Conservation (phyloP, 177 flowering plant genomes). For the Tripterygium wilfordii region DNA sequence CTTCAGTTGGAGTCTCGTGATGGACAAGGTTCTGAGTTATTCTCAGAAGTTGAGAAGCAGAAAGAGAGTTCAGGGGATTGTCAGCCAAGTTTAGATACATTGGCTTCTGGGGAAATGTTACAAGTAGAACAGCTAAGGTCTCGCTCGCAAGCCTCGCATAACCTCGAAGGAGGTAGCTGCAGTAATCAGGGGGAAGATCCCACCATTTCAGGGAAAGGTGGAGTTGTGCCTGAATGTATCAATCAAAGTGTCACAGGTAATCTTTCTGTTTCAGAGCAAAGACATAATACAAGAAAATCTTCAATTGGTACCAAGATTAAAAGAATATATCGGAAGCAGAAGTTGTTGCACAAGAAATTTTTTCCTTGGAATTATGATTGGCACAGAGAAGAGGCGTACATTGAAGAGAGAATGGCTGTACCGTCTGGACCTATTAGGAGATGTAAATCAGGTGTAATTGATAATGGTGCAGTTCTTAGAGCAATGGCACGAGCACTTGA, state of each 20-base stretch:
- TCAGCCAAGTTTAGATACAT: conserved; percentile 10
- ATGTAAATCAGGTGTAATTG: conserved; percentile 44
- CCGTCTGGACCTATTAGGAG: conserved; percentile 34
- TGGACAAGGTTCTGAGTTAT: conserved; percentile 19
- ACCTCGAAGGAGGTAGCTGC: conserved; percentile 17
- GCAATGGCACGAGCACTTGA: conserved; percentile 66
- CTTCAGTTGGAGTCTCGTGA: conserved; percentile 50
- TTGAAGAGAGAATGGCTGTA: conserved; percentile 27
- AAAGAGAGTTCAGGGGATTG: conserved; percentile 14
- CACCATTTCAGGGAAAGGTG: conserved; percentile 27
- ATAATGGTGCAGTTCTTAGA: conserved; percentile 51
- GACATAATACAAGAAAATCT: conserved; percentile 25
- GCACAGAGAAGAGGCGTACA: conserved; percentile 45
- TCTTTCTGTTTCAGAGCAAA: conserved; percentile 24
- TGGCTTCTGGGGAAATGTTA: conserved; percentile 14
- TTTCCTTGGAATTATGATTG: conserved; percentile 73
- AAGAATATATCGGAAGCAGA: conserved; percentile 49
- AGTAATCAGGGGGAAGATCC: conserved; percentile 26
- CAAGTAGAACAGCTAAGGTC: conserved; percentile 21
- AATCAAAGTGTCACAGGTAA: conserved; percentile 9
- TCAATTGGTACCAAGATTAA: conserved; percentile 41
- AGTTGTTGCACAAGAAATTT: conserved; percentile 49
- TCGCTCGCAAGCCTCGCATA: conserved; percentile 11
- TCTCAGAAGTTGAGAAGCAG: conserved; percentile 11
- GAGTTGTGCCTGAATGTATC: conserved; percentile 18